These are phyloP conservation scores for Debaryomycetaceae sp. DNA, from an alignment of 1,139 yeast species.

Conservation along the genomic window DNA sequence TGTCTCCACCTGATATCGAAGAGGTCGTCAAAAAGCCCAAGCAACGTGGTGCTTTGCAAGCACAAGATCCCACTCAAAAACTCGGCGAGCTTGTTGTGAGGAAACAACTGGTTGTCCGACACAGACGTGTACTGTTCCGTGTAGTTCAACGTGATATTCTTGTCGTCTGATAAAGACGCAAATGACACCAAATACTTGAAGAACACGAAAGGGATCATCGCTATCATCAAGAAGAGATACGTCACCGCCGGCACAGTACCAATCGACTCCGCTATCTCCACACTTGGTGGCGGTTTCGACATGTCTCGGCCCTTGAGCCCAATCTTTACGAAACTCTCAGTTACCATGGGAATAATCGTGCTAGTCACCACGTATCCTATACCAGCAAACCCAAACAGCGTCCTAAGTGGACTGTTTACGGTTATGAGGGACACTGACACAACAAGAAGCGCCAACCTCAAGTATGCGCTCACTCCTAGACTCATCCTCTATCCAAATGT, in stretches of 20 bases:
- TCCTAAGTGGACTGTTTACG: conserved; percentile 36
- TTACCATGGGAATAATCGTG: conserved; percentile 61
- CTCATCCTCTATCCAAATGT: conserved; percentile 2
- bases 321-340: conserved; percentile 63
- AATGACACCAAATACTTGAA: conserved; percentile 69
- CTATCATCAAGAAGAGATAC: conserved; percentile 75
- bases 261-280: conserved; percentile 76
- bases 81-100: conserved; percentile 82
- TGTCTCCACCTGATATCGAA: conserved; percentile 97
- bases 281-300: conserved; percentile 64
- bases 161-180: conserved; percentile 34
- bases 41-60: conserved; percentile 74
- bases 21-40: conserved; percentile 91
- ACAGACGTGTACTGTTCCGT: conserved; percentile 31
- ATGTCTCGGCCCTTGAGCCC: conserved; percentile 85
- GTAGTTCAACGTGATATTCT: conserved; percentile 30
- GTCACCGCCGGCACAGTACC: conserved; percentile 85
- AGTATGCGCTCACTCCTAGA: conserved; percentile 4
- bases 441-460: conserved; percentile 15
- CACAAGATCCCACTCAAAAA: conserved; percentile 82
- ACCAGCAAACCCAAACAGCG: conserved; percentile 63
- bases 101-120: conserved; percentile 49
- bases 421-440: conserved; percentile 19
- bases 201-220: conserved; percentile 86
- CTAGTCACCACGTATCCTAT: conserved; percentile 62